Conservation (phyloP, 305 asterid species). For the Solanum aculeatissimum region DNA sequence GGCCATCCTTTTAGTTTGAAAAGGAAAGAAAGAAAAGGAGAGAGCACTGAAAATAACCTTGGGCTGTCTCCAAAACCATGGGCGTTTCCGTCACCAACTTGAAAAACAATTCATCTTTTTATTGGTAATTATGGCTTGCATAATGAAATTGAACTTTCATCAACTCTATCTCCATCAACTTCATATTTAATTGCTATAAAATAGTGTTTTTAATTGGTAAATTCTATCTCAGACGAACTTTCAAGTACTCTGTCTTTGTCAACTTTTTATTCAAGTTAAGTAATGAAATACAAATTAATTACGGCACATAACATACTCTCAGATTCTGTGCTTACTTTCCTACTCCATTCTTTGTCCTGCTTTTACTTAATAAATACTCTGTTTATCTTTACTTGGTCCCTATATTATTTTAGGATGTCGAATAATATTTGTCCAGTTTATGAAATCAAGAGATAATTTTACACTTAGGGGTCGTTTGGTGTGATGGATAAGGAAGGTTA, state of each 20-base stretch:
- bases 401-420: no score
- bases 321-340: neutral
- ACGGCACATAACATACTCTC: neutral
- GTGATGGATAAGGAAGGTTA: no score
- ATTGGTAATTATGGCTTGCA: neutral
- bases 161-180: neutral
- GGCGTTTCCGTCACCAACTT: slow-evolving; percentile 1
- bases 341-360: neutral
- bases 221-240: neutral
- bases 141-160: neutral
- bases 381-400: no score
- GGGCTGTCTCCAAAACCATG: slow-evolving; percentile 2
- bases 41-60: neutral
- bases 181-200: neutral
- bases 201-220: neutral
- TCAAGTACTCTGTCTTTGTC: neutral
- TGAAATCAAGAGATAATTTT: no score
- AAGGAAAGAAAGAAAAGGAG: no score
- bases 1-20: neutral
- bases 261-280: neutral
- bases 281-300: neutral
- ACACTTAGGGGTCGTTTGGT: no score
- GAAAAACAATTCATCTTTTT: neutral
- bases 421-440: no score
- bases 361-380: no score